Evolutionary conservation across 345 rosid species (phyloP).

Genomic region (Firmiana major): DNA sequence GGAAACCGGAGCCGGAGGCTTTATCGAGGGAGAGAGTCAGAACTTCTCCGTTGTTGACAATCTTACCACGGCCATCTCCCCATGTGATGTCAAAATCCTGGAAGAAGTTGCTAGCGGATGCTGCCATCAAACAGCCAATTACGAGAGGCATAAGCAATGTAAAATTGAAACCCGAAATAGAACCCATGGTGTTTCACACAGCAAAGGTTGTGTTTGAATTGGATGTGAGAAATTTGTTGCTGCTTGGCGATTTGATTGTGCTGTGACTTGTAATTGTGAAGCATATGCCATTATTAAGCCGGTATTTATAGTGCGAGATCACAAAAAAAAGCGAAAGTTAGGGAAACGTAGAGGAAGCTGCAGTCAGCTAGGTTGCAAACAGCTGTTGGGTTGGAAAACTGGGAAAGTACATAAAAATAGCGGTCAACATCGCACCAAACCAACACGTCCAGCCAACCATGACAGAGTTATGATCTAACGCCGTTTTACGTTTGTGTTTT

Average conservation of each 20-base stretch:
- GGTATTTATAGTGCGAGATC: background rate
- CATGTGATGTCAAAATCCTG: slow-evolving; percentile 29
- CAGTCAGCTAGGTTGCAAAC: background rate
- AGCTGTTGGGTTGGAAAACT: background rate
- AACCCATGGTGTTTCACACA: background rate
- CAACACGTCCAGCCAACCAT: background rate
- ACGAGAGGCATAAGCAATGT: background rate
- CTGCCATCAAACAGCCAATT: background rate
- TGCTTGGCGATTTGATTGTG: background rate
- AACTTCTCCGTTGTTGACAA: slow-evolving; percentile 38
- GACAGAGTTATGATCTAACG: background rate
- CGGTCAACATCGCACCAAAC: background rate
- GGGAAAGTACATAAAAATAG: background rate
- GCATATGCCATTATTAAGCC: background rate
- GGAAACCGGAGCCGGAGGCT: slow-evolving; percentile 51
- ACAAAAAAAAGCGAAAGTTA: background rate
- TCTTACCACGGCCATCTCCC: slow-evolving; percentile 45
- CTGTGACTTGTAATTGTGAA: too few relatives aligned
- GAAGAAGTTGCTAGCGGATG: slow-evolving; percentile 18
- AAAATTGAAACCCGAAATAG: background rate
- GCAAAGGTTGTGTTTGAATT: background rate
- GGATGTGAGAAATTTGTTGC: background rate
- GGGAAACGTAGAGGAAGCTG: background rate
- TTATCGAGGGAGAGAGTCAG: slow-evolving; percentile 44
- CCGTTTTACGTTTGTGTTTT: background rate